Percentiles rank a stretch among this genome's conserved stretches.
These are phyloP conservation scores for Pulveroboletus sp. DNA, from an alignment of 768 basidiomycete species.

Conservation along the genomic window DNA sequence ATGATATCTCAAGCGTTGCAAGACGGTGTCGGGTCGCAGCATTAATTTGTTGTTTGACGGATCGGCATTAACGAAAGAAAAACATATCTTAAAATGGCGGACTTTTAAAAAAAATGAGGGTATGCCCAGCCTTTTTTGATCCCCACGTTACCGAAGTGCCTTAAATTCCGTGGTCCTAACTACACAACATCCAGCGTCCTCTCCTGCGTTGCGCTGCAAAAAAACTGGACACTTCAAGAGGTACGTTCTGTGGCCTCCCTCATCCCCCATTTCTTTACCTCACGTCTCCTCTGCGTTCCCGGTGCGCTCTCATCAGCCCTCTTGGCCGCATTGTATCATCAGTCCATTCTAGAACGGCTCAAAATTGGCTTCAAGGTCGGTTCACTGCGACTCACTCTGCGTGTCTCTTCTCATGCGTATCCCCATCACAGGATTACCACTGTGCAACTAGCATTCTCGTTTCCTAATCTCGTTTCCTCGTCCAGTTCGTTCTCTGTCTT, in stretches of 20 bases:
- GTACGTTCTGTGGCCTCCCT: conserved; percentile 33
- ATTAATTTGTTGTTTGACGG: conserved; percentile 4
- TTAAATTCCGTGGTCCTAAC: conserved; percentile 36
- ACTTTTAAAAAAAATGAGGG: conserved; percentile 35
- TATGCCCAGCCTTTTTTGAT: conserved; percentile 34
- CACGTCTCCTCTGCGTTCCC: conserved; percentile 21
- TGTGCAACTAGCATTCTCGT: conserved; percentile 62
- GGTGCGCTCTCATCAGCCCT: conserved; percentile 33
- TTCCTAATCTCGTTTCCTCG: conserved; percentile 47
- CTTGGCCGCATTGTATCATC: conserved; percentile 74
- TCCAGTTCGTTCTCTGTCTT: conserved; percentile 50
- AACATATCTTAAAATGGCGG: conserved; percentile 21
- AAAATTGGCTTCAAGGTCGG: conserved; percentile 69
- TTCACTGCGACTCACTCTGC: conserved; percentile 11
- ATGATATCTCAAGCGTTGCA: neutral
- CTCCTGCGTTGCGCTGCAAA: conserved; percentile 30
- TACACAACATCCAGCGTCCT: conserved; percentile 29
- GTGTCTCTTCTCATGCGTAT: conserved; percentile 23
- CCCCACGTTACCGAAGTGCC: conserved; percentile 38
- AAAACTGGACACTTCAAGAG: conserved; percentile 36
- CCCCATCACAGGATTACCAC: conserved; percentile 44
- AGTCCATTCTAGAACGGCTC: conserved; percentile 72
- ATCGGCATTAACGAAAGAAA: conserved; percentile 27
- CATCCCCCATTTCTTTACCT: conserved; percentile 10
- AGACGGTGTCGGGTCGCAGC: neutral